Evolutionary conservation across 305 asterid species (phyloP), one percentile per base, ranked within the genome.

Genomic region (Fraxinus sp.): DNA sequence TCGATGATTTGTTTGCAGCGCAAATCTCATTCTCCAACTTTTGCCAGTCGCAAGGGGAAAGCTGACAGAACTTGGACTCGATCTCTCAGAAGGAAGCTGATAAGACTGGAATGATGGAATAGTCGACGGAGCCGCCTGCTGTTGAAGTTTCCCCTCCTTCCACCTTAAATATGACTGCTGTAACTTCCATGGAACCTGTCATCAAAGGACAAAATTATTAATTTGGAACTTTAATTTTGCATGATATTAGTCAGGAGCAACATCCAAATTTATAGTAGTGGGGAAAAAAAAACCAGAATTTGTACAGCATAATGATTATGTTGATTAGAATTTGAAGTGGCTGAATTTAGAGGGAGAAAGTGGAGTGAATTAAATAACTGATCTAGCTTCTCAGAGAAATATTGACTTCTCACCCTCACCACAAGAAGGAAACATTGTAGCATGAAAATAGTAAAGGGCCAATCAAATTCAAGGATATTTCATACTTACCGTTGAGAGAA

Each of bases 101-200:
- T 75, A 68, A 76, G 36, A 78, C 35, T 46, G 71, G 36, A 14
- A 0, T 0, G 71, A 70, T 3, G 91, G 78, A 26, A 43, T 49
- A 37, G 82, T 75, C 7, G 77, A 57, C 36, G 57, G 14, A 81
- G 91, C 66, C 0, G 80, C 8, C 32, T 35, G 87, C 75, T 87
- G 87, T 32, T 55, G 83, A 77, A 84, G 16, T 72, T 84, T 91
- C 18, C 77, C 86, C 66, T 85, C 87, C 77, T 90, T 92, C 95
- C 94, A 88, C 30, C 83, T 84, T 37, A 55, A 64, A 80, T 93
- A 91, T 32, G 90, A 83, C 73, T 86, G 86, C 64, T 83, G 97
- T 87, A 94, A 81, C 79, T 83, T 81, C 3, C 81, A 79, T 22
- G 97, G 99, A 86, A 89, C 94, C 99, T 96, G 87, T 66, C n/a